phyloP scores from a whole-genome alignment of 1,139 yeast genomes.

The Kodamaea derodonti region DNA sequence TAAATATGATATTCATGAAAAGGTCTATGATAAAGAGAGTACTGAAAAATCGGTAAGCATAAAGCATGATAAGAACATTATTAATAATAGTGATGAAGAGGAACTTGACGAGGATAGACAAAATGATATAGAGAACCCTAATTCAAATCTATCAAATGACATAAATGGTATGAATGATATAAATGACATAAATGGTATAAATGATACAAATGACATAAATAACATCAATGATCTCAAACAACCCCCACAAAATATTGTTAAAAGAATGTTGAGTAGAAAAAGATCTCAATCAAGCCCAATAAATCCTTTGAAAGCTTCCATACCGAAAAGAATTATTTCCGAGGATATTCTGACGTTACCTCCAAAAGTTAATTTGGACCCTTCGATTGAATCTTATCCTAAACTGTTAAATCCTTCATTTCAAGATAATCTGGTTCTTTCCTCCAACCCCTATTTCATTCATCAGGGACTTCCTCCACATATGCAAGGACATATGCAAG shows the following conservation, averaged over 20 bases:
- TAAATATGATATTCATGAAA: not conserved
- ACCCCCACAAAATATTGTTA: slow-evolving; percentile 5
- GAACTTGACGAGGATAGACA: no score
- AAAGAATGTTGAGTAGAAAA: slow-evolving; percentile 18
- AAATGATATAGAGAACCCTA: not conserved
- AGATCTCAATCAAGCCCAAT: slow-evolving; percentile 18
- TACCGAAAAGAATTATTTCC: slow-evolving; percentile 1
- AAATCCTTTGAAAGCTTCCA: not conserved
- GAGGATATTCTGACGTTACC: not conserved
- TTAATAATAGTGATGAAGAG: not conserved
- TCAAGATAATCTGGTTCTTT: slow-evolving; percentile 27
- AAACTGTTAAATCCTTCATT: no score
- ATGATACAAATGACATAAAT: not conserved
- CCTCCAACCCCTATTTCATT: slow-evolving; percentile 47
- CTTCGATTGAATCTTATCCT: no score
- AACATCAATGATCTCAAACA: not conserved
- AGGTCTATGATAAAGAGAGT: not conserved
- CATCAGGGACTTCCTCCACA: slow-evolving; percentile 58
- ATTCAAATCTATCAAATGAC: not conserved
- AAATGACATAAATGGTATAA: no score
- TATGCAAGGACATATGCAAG: slow-evolving; percentile 14
- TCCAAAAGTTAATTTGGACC: no score
- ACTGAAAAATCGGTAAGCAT: not conserved
- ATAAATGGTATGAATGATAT: no score
- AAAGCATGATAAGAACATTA: not conserved